Conservation (phyloP, 495 filamentous ascomycete genomes). For the Aspergillus affinis region DNA sequence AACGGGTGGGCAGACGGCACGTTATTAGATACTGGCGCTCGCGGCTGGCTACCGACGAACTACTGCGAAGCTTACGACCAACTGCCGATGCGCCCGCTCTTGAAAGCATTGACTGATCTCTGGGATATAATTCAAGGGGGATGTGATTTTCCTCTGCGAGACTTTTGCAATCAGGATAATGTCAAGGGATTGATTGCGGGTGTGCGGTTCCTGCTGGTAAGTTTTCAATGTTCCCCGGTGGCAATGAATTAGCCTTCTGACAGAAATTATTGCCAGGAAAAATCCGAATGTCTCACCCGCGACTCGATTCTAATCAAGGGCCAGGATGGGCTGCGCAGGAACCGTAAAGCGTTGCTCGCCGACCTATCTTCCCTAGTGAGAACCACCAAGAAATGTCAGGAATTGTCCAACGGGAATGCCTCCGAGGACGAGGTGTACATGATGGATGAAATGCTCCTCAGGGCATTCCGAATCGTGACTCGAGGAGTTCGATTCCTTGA, state of each 20-base stretch:
- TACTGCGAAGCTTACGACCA: conserved; percentile 96
- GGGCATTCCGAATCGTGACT: conserved; percentile 91
- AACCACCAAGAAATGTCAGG: conserved; percentile 78
- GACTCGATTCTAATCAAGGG: conserved; percentile 71
- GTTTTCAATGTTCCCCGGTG: conserved; percentile 24
- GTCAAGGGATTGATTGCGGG: conserved; percentile 92
- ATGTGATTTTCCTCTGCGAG: conserved; percentile 61
- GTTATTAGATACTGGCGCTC: conserved; percentile 78
- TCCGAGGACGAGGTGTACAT: conserved; percentile 63
- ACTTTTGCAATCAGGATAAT: conserved; percentile 84
- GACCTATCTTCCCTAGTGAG: conserved; percentile 89
- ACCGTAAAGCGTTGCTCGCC: conserved; percentile 81
- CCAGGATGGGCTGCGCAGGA: conserved; percentile 73
- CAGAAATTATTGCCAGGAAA: conserved; percentile 57
- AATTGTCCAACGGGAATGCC: conserved; percentile 50
- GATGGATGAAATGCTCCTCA: conserved; percentile 87
- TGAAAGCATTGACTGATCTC: conserved; percentile 85
- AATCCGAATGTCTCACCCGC: conserved; percentile 80
- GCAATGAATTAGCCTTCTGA: not conserved
- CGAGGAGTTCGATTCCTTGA: conserved; percentile 92
- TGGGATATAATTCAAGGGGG: conserved; percentile 85
- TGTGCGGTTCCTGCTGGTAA: conserved; percentile 84
- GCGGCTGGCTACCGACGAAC: conserved; percentile 98
- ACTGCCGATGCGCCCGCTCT: conserved; percentile 75
- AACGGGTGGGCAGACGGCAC: conserved; percentile 99